Evolutionary conservation across 345 rosid genomes (phyloP).

Genomic region (Pistacia atlantica): DNA sequence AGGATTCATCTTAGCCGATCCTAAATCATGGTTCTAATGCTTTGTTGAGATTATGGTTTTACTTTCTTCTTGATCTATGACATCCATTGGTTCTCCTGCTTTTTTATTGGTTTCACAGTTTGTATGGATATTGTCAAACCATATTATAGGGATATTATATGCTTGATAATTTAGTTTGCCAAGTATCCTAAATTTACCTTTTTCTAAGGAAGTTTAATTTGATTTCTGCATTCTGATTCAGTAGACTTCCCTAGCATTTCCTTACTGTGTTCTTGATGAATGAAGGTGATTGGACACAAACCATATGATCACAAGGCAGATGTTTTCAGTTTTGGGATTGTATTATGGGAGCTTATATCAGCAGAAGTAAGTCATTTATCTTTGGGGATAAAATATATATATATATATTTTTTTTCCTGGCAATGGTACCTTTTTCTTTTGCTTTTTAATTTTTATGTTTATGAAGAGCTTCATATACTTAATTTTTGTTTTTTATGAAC

Average conservation of each 20-base stretch:
- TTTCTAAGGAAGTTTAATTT: background rate
- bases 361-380: constrained; percentile 64
- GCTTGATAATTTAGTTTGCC: background rate
- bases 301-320: constrained; percentile 93
- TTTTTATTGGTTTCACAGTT: background rate
- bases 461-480: background rate
- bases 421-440: background rate
- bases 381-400: background rate
- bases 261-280: constrained; percentile 28
- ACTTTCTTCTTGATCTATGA: background rate
- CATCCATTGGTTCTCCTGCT: background rate
- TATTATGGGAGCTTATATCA: constrained; percentile 90
- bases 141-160: background rate
- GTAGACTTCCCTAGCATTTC: constrained; percentile 4
- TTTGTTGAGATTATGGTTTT: background rate
- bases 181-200: background rate
- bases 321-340: constrained; percentile 87
- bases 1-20: background rate
- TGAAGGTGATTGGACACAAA: constrained; percentile 93
- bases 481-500: background rate
- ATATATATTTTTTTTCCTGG: background rate
- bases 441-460: constrained; percentile 6
- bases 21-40: background rate
- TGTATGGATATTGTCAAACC: background rate
- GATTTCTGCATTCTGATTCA: background rate